Conservation (phyloP, 2,329 filamentous ascomycete genomes). For the Xylariales sp. region DNA sequence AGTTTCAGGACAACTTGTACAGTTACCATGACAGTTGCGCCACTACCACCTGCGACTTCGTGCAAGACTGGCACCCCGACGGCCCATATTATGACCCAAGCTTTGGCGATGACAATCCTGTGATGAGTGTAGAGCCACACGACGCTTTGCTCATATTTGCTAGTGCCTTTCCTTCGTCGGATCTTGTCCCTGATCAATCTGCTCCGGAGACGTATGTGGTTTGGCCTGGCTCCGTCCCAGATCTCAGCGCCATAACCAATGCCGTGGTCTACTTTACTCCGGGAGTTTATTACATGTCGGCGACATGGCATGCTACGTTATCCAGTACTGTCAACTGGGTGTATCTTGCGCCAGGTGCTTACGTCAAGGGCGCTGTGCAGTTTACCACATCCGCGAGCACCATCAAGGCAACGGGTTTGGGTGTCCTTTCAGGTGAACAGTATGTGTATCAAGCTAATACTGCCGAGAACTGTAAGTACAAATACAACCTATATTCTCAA, state of each 20-base stretch:
- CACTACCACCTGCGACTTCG: conserved; percentile 3
- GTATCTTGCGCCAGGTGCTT: conserved; percentile 27
- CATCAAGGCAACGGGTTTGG: conserved; percentile 28
- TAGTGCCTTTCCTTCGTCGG: conserved; percentile 20
- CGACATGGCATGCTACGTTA: conserved; percentile 12
- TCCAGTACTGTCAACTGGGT: conserved; percentile 24
- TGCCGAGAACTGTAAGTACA: conserved; percentile 19
- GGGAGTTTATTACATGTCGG: conserved; percentile 27
- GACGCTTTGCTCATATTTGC: conserved; percentile 28
- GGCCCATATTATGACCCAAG: conserved; percentile 16
- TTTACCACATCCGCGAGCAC: conserved; percentile 19
- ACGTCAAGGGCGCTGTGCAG: conserved; percentile 33
- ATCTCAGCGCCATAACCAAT: conserved; percentile 13
- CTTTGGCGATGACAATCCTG: conserved; percentile 12
- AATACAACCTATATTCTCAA: no score
- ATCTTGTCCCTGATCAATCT: conserved; percentile 15
- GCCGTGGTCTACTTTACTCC: conserved; percentile 21
- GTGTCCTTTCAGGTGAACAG: conserved; percentile 32
- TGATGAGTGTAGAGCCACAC: conserved; percentile 24
- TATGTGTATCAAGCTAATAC: conserved; percentile 34
- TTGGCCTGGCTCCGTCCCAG: conserved; percentile 19
- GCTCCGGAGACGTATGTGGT: conserved; percentile 15
- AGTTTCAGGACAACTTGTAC: conserved; percentile 27
- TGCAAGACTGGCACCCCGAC: conserved; percentile 10
- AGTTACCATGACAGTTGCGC: conserved; percentile 16